These are phyloP conservation scores for Salvia hispanica DNA, from an alignment of 257 asterid species.

Conservation along the genomic window DNA sequence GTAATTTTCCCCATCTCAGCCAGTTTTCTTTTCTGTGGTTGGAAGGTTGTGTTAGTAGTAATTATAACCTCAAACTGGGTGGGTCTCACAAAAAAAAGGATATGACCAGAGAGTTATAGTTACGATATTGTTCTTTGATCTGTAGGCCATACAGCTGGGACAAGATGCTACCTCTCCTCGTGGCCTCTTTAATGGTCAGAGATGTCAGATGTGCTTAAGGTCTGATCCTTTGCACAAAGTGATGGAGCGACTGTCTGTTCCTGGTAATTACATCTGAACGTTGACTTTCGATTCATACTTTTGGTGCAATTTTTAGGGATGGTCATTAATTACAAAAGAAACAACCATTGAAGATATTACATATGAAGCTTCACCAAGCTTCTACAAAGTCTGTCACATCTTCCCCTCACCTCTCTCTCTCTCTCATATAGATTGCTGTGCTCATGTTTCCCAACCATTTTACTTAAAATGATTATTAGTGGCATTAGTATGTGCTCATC, in stretches of 20 bases:
- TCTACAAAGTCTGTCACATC: background rate
- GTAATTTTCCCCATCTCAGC: conserved; percentile 1
- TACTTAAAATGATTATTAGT: background rate
- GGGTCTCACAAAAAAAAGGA: conserved; percentile 9
- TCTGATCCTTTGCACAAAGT: conserved; percentile 72
- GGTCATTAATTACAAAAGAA: background rate
- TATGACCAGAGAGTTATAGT: background rate
- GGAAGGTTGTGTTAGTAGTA: background rate
- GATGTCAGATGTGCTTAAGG: conserved; percentile 80
- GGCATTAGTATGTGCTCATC: background rate
- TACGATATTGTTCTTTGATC: background rate
- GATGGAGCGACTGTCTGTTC: conserved; percentile 66
- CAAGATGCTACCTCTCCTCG: conserved; percentile 61
- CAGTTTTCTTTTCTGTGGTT: conserved; percentile 6
- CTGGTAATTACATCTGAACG: conserved; percentile 45
- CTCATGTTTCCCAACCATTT: background rate
- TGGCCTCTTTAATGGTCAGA: conserved; percentile 58
- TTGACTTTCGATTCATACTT: background rate
- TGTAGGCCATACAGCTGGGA: conserved; percentile 70
- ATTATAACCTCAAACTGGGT: background rate
- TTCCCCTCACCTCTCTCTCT: background rate
- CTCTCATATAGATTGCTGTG: background rate
- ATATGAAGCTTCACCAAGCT: background rate
- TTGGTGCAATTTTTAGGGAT: conserved; percentile 5
- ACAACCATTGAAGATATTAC: background rate